phyloP scores from a whole-genome alignment of 257 asterid species.

The Sherardia arvensis region DNA sequence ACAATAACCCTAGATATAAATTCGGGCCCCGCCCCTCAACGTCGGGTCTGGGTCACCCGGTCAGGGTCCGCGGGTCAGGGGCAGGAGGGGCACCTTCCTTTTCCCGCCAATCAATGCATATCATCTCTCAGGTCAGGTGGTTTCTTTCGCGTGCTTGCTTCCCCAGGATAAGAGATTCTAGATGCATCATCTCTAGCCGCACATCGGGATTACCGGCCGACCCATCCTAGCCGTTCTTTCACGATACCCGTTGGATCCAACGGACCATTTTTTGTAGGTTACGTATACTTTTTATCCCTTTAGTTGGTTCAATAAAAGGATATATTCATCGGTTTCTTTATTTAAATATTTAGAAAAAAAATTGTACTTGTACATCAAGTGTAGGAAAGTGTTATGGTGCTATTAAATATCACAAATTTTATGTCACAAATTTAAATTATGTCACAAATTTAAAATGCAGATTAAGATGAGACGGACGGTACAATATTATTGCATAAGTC shows the following conservation, averaged over 20 bases:
- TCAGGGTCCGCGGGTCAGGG: not conserved
- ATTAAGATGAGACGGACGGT: no score
- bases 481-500: no score
- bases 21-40: not conserved
- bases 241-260: not conserved
- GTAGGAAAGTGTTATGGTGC: no score
- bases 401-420: no score
- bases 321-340: no score
- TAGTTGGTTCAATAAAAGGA: no score
- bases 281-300: not conserved
- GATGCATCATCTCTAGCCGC: not conserved
- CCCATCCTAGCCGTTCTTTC: not conserved
- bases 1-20: not conserved
- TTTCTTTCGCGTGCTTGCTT: slow-evolving; percentile 2
- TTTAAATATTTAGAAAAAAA: no score
- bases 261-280: not conserved
- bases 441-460: no score
- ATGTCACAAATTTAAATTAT: no score
- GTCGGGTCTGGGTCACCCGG: not conserved
- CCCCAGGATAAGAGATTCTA: slow-evolving; percentile 1
- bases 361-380: no score
- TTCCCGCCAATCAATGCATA: not conserved
- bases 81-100: not conserved
- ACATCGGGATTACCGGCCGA: not conserved
- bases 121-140: not conserved